Conservation (phyloP, 2,329 filamentous ascomycete genomes). For the Thelonectria blattea region DNA sequence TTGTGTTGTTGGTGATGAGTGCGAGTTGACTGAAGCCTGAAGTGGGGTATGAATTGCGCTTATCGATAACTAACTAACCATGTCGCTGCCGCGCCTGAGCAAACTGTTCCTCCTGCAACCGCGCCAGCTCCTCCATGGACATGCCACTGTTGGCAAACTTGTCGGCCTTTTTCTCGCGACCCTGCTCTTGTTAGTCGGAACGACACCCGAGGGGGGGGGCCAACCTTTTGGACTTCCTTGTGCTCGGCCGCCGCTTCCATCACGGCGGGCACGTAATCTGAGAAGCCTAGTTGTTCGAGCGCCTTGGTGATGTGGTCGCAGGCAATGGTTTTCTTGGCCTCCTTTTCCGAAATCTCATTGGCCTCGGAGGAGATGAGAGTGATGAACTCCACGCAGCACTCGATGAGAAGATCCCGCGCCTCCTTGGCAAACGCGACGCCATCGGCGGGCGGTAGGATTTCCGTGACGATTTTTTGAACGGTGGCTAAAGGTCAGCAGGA, state of each 20-base stretch:
- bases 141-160: conserved; percentile 96
- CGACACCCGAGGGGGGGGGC: conserved; percentile 34
- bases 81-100: conserved; percentile 65
- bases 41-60: not conserved
- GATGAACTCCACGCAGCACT: conserved; percentile 99
- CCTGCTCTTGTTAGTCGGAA: conserved; percentile 67
- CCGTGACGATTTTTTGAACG: conserved; percentile 87
- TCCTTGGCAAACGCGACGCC: conserved; percentile 93
- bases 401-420: conserved; percentile 91
- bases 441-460: conserved; percentile 79
- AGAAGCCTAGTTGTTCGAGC: conserved; percentile 88
- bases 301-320: conserved; percentile 98
- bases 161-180: conserved; percentile 94
- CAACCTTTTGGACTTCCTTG: conserved; percentile 93
- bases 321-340: conserved; percentile 98
- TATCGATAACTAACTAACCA: conserved; percentile 23
- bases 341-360: conserved; percentile 98
- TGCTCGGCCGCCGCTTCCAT: conserved; percentile 87
- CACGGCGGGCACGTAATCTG: conserved; percentile 89
- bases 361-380: conserved; percentile 98
- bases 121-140: conserved; percentile 86
- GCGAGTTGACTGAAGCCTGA: not conserved
- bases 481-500: conserved; percentile 58
- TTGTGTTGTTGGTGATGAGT: conserved; percentile 50
- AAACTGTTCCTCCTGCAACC: conserved; percentile 91